Evolutionary conservation across 768 basidiomycete species (phyloP), one percentile per base, ranked within the genome.

Genomic region (Tubosaeta sp.): DNA sequence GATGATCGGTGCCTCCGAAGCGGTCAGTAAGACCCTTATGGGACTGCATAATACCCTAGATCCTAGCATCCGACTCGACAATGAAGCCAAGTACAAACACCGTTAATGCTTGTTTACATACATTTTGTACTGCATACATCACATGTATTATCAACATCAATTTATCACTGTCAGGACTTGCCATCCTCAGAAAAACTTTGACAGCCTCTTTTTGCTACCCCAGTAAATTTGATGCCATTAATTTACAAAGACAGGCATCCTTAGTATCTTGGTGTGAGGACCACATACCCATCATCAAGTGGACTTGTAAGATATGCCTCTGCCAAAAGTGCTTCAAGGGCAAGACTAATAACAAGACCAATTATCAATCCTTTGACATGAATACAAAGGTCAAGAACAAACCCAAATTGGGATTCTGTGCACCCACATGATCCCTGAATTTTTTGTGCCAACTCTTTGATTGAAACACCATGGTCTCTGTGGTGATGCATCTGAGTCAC

Each of bases 1-100:
- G 2, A 95, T 97, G 92, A 99, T 98, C 52, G 97, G 97, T 5
- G 94, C 95, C 5, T 92, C 87, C 46, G 95, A 97, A 70, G 97
- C 97, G 3, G 88, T 98, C 54, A 88, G 92, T 72, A 95, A 98
- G 75, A 95, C 95, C 1, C 72, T 98, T 34, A 79, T 97, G 50
- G 97, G 97, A 8, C 76, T 99, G 35, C 88, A 94, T 60, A 98
- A 98, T 67, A 82, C 91, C 43, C 72, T 99, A 61, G 94, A 98
- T 68, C 94, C 95, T 10, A 81, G 85, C 53, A 76, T 88, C 44
- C 82, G 84, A 42, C 76, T 81, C 47, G 93, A 95, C 65, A 88
- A 86, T 59, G 88, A 90, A 59, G 93, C 91, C 48, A 97, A 98
- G 72, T 98, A 98, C 73, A 97, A 98, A 71, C 81, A 84, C 42